These are phyloP conservation scores for Phytopythium mirpurense DNA, from an alignment of 352 stramenopile genomes.

Conservation along the genomic window DNA sequence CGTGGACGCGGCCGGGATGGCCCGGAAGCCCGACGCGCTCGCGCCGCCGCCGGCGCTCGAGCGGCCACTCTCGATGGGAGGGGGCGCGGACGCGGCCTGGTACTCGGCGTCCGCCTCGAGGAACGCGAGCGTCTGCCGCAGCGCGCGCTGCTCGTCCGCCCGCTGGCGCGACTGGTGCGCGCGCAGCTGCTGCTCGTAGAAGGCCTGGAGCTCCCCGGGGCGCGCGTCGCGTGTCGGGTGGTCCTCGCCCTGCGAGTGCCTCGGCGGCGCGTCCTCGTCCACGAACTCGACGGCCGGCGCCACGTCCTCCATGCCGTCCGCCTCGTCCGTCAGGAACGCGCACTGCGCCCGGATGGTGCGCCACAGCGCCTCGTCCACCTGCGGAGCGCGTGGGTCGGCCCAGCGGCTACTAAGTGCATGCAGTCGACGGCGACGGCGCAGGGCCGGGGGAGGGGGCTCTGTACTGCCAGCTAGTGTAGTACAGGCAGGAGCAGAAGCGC, in stretches of 20 bases:
- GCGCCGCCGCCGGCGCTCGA: neutral
- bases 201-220: conserved; percentile 27
- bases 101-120: conserved; percentile 46
- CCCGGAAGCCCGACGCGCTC: neutral
- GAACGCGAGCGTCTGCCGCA: conserved; percentile 53
- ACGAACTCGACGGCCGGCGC: conserved; percentile 34
- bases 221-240: conserved; percentile 8
- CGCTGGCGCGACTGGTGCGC: conserved; percentile 24
- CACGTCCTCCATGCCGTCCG: conserved; percentile 5
- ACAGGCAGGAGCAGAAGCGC: neutral
- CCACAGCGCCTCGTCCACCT: conserved; percentile 60
- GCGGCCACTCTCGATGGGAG: neutral
- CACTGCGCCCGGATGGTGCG: conserved; percentile 37
- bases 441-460: too few species aligned
- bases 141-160: conserved; percentile 25
- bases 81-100: conserved; percentile 7
- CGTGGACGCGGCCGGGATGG: neutral
- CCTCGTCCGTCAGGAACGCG: conserved; percentile 33
- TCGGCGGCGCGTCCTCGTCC: conserved; percentile 37
- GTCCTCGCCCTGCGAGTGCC: conserved; percentile 20
- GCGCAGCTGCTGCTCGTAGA: conserved; percentile 36
- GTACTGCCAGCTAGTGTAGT: too few species aligned
- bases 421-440: too few species aligned
- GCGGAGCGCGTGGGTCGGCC: neutral
- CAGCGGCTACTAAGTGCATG: neutral